phyloP scores from a whole-genome alignment of 1,139 yeast genomes.

The Magnusiomyces suaveolens region DNA sequence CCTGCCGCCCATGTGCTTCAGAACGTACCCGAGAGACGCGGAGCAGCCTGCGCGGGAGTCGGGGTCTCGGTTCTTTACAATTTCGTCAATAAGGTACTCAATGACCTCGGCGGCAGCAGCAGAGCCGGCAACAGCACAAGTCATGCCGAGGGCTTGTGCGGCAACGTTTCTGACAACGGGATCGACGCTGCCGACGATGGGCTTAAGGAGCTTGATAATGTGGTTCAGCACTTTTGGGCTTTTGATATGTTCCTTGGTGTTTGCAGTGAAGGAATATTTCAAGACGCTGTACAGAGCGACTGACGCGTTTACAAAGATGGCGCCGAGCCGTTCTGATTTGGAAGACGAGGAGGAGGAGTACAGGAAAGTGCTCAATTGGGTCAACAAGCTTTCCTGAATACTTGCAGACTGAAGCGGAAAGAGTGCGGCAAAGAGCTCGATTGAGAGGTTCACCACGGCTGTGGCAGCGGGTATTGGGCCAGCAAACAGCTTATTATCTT shows the following conservation, averaged over 20 bases:
- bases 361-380: slow-evolving; percentile 57
- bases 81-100: slow-evolving; percentile 47
- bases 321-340: slow-evolving; percentile 23
- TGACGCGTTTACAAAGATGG: slow-evolving; percentile 52
- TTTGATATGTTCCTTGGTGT: slow-evolving; percentile 18
- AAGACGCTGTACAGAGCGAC: slow-evolving; percentile 56
- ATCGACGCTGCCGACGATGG: slow-evolving; percentile 34
- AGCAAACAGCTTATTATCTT: slow-evolving; percentile 7
- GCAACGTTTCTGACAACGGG: slow-evolving; percentile 39
- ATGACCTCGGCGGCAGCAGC: slow-evolving; percentile 40
- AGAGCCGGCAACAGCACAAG: slow-evolving; percentile 38
- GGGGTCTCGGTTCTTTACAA: slow-evolving; percentile 55
- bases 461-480: slow-evolving; percentile 25
- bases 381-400: slow-evolving; percentile 77
- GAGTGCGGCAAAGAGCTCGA: slow-evolving; percentile 61
- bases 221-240: slow-evolving; percentile 35
- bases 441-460: slow-evolving; percentile 63
- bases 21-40: slow-evolving; percentile 51
- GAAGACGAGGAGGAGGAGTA: slow-evolving; percentile 1
- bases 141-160: slow-evolving; percentile 59
- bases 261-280: slow-evolving; percentile 18
- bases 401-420: slow-evolving; percentile 67
- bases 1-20: slow-evolving; percentile 40
- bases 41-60: slow-evolving; percentile 56
- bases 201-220: slow-evolving; percentile 49